Conservation (phyloP, 2,329 filamentous ascomycete species). For the Trichoderma sp. region DNA sequence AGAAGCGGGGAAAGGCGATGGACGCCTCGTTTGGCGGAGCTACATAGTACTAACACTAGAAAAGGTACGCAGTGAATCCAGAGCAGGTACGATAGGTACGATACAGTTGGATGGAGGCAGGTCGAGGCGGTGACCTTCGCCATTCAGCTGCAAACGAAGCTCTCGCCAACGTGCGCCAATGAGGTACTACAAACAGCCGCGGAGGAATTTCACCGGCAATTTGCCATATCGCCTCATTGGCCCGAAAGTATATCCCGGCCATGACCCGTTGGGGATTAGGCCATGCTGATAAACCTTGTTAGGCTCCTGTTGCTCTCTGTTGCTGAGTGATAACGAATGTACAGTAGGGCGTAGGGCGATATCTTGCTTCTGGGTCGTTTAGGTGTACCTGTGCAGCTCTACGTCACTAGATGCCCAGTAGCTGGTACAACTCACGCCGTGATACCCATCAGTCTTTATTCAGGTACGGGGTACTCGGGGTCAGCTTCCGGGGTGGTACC, state of each 20-base stretch:
- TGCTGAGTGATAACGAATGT: slow-evolving; percentile 9
- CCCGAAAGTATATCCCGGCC: not conserved
- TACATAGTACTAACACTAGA: too few relatives aligned
- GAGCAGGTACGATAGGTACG: not conserved
- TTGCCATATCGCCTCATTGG: not conserved
- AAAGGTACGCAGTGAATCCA: not conserved
- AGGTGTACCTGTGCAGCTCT: not conserved
- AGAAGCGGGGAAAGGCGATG: not conserved
- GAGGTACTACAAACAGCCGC: not conserved
- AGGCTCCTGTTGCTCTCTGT: not conserved
- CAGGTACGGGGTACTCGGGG: not conserved
- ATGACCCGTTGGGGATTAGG: not conserved
- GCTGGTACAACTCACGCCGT: not conserved
- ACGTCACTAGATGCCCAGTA: slow-evolving; percentile 16
- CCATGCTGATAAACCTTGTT: not conserved
- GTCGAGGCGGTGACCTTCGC: not conserved
- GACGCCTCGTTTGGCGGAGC: not conserved
- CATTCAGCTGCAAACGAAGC: not conserved
- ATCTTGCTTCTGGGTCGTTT: not conserved
- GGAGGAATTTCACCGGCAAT: not conserved
- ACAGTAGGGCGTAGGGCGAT: too few relatives aligned
- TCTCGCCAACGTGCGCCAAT: not conserved
- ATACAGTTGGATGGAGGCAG: not conserved
- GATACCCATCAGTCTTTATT: not conserved
- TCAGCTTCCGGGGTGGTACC: not conserved